phyloP scores from a whole-genome alignment of 139 green algal genomes.

The Edaphochlamys debaryana region DNA sequence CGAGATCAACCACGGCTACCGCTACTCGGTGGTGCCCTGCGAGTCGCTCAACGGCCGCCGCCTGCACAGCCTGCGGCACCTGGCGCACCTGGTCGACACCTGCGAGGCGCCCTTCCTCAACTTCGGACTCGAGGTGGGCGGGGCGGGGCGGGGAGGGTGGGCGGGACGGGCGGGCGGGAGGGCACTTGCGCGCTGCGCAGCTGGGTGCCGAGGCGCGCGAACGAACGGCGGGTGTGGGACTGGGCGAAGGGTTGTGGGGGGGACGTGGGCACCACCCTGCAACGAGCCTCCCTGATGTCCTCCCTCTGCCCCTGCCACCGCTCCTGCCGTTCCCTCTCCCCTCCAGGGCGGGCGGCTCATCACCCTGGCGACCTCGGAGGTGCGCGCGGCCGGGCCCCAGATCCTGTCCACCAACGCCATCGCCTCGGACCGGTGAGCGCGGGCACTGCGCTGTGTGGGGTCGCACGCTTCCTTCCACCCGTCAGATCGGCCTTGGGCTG shows the following conservation, averaged over 20 bases:
- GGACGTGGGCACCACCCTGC: no score
- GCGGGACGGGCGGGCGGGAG: no score
- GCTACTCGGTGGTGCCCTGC: constrained; percentile 60
- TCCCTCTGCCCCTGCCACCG: no score
- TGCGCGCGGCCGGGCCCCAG: constrained; percentile 51
- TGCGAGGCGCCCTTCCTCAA: constrained; percentile 66
- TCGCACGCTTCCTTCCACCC: no score
- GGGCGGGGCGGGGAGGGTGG: not conserved
- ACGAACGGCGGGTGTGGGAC: no score
- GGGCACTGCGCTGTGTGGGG: not conserved
- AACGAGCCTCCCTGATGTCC: no score
- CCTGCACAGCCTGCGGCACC: constrained; percentile 57
- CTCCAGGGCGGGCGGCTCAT: constrained; percentile 60
- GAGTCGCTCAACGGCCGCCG: constrained; percentile 57
- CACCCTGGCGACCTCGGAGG: constrained; percentile 60
- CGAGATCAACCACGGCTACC: constrained; percentile 81
- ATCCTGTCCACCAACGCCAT: constrained; percentile 77
- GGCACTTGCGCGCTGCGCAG: no score
- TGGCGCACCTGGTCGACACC: constrained; percentile 59
- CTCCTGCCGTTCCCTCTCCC: no score
- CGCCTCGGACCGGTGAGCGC: constrained; percentile 59
- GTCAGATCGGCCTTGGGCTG: not conserved
- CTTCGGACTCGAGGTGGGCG: constrained; percentile 67
- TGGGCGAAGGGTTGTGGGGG: no score
- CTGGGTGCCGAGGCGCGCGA: no score